phyloP scores from a whole-genome alignment of 441 rosid species.

The Brassica balearica region DNA sequence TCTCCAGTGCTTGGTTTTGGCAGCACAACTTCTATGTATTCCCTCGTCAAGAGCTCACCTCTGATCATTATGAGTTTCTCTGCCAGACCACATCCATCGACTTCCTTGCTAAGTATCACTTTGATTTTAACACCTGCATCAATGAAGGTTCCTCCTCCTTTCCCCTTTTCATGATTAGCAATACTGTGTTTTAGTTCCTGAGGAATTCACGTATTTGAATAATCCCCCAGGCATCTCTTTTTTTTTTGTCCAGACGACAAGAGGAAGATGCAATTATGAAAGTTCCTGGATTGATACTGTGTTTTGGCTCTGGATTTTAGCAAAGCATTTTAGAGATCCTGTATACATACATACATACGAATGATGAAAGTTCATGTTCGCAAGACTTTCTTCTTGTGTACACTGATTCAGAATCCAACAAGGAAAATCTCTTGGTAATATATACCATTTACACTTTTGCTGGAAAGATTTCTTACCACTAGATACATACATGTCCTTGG shows the following conservation, averaged over 20 bases:
- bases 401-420: slow-evolving; percentile 68
- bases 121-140: slow-evolving; percentile 85
- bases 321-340: slow-evolving; percentile 80
- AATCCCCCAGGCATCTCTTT: slow-evolving; percentile 79
- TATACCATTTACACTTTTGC: slow-evolving; percentile 8
- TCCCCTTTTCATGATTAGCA: neutral
- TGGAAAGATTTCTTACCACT: neutral
- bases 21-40: slow-evolving; percentile 86
- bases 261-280: slow-evolving; percentile 55
- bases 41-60: slow-evolving; percentile 66
- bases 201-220: slow-evolving; percentile 51
- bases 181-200: slow-evolving; percentile 12
- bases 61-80: slow-evolving; percentile 68
- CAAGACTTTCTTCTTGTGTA: slow-evolving; percentile 66
- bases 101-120: slow-evolving; percentile 83
- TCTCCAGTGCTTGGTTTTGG: slow-evolving; percentile 49
- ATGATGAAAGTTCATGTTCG: slow-evolving; percentile 48
- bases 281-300: too few species aligned
- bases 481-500: slow-evolving; percentile 5
- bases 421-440: slow-evolving; percentile 72
- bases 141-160: slow-evolving; percentile 58
- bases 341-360: slow-evolving; percentile 51
- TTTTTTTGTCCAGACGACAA: slow-evolving; percentile 74
- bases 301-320: slow-evolving; percentile 50
- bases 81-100: slow-evolving; percentile 86